Base-by-base conservation (phyloP, 2,329 filamentous ascomycete genomes). In the Furcasterigmium sp. region DNA sequence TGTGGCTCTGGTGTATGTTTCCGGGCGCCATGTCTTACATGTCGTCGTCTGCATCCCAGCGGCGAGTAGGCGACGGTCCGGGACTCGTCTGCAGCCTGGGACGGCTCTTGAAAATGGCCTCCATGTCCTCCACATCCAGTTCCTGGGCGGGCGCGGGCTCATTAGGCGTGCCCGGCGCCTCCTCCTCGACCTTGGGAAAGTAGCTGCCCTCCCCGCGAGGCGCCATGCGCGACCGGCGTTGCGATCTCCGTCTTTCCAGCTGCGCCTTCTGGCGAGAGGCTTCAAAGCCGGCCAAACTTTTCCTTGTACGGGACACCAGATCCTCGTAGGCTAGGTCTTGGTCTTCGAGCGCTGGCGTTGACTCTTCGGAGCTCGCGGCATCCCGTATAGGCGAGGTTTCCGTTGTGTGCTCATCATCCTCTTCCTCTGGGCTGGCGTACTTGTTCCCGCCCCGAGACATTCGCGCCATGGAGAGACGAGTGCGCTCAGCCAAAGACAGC, bases 11-110 rank as follows among this genome's bases (percentile, higher is more conserved):
- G n/a, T n/a, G 29, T 18, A 32, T 13, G 28, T 28, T 36, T 13
- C 29, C 20, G n/a, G 13, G 26, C 20, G 8, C 4, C 18, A 17
- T 11, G 7, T 11, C 11, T 38, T 41, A 45, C 19, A 45, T 18
- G 25, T 34, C 14, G 14, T 48, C 30, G 4, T 45, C 9, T 10
- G 46, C 43, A 15, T 36, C 30, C 15, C n/a, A 42, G 9, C 49
- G 53, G 50, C 52, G 54, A 23, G 26, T 39, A 3, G 76, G 76
- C 43, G 69, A 76, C 8, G 69, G 67, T 3, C 81, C 60, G 2
- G 90, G 89, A 59, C 89, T 95, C 10, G 79, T 78, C 50, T 84
- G 83, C 51, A 96, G 80, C 61, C 82, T 85, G 0, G 91, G 91
- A 51, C 91, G 68, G 50, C 87, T 91, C 64, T 84, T 87, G 60